Base-by-base conservation (phyloP, 106 monocot genomes). In the Dactylorhiza incarnata region DNA sequence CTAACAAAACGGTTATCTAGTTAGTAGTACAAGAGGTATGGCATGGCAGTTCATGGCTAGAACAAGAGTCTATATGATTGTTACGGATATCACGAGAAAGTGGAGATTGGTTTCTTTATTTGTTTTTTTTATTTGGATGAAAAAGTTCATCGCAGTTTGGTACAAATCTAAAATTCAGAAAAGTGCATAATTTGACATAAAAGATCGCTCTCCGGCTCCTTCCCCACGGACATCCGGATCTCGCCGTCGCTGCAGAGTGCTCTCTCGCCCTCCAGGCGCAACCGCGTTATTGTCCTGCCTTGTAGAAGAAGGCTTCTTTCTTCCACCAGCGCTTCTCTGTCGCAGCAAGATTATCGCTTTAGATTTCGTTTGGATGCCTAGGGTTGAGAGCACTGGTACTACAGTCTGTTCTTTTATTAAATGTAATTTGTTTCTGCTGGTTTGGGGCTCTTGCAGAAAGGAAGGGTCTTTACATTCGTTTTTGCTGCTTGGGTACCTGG, bases 181-280 rank as follows among this genome's bases (percentile, higher is more conserved):
- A n/a, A n/a, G n/a, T n/a, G n/a, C n/a, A n/a, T n/a, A n/a, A n/a
- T n/a, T n/a, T n/a, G n/a, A n/a, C n/a, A n/a, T n/a, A n/a, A n/a
- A n/a, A n/a, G n/a, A n/a, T n/a, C n/a, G n/a, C n/a, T n/a, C 87
- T 99, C 7, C 82, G 71, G 49, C 87, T 99, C 15, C 80, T 81
- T 48, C 97, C 97, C 2, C 80, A 51, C 45, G 78, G 47, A 76
- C 97, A 99, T 76, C 86, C 91, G 12, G 93, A 97, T 29, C 89
- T 91, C 70, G 97, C 97, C 66, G 97, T 91, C 16, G 94, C 83
- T 25, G 77, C 87, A 51, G 94, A 99, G 89, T 99, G 94, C 84
- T 88, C 97, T 11, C 91, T 97, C 65, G 94, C 94, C 17, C 94
- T 99, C 54, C 86, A 87, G 74, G 83, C 87, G 14, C 89, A 99